These are phyloP conservation scores for Reticulascus tulasneorum DNA, from an alignment of 2,329 filamentous ascomycete genomes.

Conservation along the genomic window DNA sequence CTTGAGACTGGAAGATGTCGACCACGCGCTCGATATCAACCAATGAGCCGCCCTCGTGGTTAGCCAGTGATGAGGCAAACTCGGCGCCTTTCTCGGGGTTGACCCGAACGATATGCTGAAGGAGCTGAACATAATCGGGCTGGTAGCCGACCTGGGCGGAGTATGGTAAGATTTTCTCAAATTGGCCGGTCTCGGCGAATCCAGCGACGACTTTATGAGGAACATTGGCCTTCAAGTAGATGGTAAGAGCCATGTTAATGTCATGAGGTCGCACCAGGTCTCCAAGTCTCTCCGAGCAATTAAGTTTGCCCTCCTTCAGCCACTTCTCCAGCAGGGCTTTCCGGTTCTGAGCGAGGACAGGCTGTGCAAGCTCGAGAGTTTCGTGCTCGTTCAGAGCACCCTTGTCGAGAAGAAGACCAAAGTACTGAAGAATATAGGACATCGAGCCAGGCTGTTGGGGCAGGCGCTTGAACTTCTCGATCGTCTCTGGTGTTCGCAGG, in stretches of 20 bases:
- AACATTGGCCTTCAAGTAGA: constrained; percentile 88
- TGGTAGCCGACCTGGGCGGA: constrained; percentile 80
- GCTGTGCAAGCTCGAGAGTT: constrained; percentile 87
- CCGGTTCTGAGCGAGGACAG: constrained; percentile 87
- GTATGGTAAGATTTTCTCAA: constrained; percentile 94
- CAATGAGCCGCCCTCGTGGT: constrained; percentile 79
- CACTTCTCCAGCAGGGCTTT: constrained; percentile 98
- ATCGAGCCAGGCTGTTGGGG: constrained; percentile 80
- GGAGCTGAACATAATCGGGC: constrained; percentile 88
- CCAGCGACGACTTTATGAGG: constrained; percentile 93
- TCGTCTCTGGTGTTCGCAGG: constrained; percentile 88
- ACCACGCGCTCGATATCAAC: constrained; percentile 93
- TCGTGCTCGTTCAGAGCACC: constrained; percentile 88
- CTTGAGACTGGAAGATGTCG: constrained; percentile 96
- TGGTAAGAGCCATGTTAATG: constrained; percentile 76
- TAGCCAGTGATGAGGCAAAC: constrained; percentile 88
- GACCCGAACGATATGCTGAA: constrained; percentile 87
- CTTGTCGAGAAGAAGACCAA: constrained; percentile 95
- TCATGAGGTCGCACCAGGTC: constrained; percentile 91
- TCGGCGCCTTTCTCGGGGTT: constrained; percentile 93
- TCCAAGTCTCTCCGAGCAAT: constrained; percentile 93
- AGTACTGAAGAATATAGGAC: constrained; percentile 94
- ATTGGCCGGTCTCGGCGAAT: constrained; percentile 92
- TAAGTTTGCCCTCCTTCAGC: constrained; percentile 93
- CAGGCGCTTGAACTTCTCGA: constrained; percentile 89